phyloP scores from a whole-genome alignment of 1,284 basidiomycete species.

The Tilletia setariae region DNA sequence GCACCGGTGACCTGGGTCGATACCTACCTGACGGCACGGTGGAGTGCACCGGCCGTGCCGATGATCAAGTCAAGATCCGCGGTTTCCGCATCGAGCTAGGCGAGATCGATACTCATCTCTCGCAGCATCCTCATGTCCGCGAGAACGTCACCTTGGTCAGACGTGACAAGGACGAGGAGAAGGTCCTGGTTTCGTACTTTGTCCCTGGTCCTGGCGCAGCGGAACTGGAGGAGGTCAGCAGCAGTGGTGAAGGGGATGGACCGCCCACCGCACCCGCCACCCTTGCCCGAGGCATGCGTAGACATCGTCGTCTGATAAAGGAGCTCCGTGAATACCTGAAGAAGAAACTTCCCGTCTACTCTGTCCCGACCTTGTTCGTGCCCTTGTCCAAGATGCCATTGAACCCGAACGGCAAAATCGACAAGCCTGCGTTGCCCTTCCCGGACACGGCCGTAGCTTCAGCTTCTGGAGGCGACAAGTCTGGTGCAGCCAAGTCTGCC shows the following conservation, averaged over 20 bases:
- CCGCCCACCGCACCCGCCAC: constrained; percentile 27
- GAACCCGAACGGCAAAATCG: constrained; percentile 98
- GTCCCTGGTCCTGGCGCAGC: constrained; percentile 77
- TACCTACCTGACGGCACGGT: constrained; percentile 91
- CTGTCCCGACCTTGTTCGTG: constrained; percentile 62
- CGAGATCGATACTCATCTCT: constrained; percentile 95
- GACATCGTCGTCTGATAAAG: constrained; percentile 73
- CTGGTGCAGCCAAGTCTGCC: constrained; percentile 24
- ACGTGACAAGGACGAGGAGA: constrained; percentile 98
- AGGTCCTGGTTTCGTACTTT: constrained; percentile 96
- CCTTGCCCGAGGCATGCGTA: constrained; percentile 45
- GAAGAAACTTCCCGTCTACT: constrained; percentile 81
- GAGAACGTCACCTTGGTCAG: constrained; percentile 97
- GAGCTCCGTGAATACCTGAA: constrained; percentile 86
- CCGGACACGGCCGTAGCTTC: constrained; percentile 81
- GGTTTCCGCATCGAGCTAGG: constrained; percentile 98
- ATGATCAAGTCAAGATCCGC: constrained; percentile 99
- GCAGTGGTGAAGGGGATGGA: constrained; percentile 57
- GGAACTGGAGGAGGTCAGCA: constrained; percentile 65
- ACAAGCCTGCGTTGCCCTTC: constrained; percentile 97
- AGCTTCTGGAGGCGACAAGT: constrained; percentile 43
- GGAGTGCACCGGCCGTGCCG: constrained; percentile 94
- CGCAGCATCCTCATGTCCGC: constrained; percentile 84
- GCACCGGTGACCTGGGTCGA: constrained; percentile 91
- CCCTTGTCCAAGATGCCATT: constrained; percentile 92